Evolutionary conservation across 2,329 filamentous ascomycete genomes (phyloP), one percentile per base, ranked within the genome.

Genomic region (Alternaria sp.): DNA sequence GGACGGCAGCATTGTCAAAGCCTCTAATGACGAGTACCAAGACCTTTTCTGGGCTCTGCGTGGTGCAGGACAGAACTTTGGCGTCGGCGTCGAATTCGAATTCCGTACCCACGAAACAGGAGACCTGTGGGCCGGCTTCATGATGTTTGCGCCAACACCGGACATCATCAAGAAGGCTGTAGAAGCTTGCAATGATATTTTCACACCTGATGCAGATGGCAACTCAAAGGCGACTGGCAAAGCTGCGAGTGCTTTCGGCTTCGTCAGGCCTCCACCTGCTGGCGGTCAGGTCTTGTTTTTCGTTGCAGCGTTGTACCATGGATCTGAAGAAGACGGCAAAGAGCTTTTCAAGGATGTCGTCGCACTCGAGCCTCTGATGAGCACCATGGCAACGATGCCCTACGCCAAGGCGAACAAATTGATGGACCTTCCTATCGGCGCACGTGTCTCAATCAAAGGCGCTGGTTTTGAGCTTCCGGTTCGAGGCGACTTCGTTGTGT

Each of bases 51-150:
- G 85, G 85, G 85, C 77, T 1, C 78, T 88, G 57, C 78, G 79
- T 44, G 86, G 86, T 7, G 86, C 85, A 4, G 86, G 85, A 1
- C 83, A 86, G 55, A 87, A 87, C 72, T 87, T 87, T 61, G 85
- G 85, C 49, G 80, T 88, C 52, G 82, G 87, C 11, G 85, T 83
- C 2, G 51, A 54, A 12, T 61, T 65, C 20, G 54, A 78, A 0
- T 76, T 76, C 42, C 81, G 82, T 68, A 79, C 85, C 52, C 49
- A 63, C 20, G 42, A 63, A 14, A 57, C 63, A 6, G 52, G 51
- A 42, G 36, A 59, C 7, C 18, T 62, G 47, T 69, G 65, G 65
- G 60, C 60, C 16, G 56, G 60, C 34, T 52, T 59, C 22, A 62
- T 59, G 51, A 43, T 62, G 12, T 62, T 53, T 18, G 47, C 56